phyloP scores from a whole-genome alignment of 345 rosid species.

The Passiflora organensis region DNA sequence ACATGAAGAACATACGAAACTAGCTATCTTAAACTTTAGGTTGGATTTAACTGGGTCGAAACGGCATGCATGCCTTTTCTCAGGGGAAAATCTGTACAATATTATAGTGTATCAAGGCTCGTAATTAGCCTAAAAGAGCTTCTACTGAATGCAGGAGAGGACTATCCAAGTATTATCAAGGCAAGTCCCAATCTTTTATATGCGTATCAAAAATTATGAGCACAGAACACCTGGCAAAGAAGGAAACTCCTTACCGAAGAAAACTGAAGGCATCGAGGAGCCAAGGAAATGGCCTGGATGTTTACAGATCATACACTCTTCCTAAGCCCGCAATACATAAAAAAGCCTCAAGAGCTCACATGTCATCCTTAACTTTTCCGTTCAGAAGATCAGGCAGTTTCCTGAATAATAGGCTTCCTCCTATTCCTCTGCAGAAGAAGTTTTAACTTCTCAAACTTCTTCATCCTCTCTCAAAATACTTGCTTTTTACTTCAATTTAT shows the following conservation, averaged over 20 bases:
- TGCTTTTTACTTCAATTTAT: too few relatives aligned
- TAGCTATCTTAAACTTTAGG: too few relatives aligned
- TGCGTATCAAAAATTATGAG: conserved; percentile 58
- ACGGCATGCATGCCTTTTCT: too few relatives aligned
- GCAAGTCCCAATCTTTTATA: conserved; percentile 78
- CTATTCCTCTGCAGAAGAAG: conserved; percentile 29
- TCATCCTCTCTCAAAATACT: neutral
- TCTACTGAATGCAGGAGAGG: conserved; percentile 73
- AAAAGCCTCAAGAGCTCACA: conserved; percentile 27
- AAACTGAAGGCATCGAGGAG: conserved; percentile 46
- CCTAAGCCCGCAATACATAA: conserved; percentile 36
- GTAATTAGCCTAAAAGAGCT: too few relatives aligned
- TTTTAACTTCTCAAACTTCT: conserved; percentile 2
- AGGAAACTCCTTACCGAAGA: conserved; percentile 24
- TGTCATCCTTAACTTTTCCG: conserved; percentile 17
- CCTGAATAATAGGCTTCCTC: conserved; percentile 29
- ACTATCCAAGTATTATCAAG: conserved; percentile 65
- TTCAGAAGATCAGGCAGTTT: conserved; percentile 23
- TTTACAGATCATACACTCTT: conserved; percentile 19
- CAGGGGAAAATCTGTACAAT: too few relatives aligned
- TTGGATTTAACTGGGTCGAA: too few relatives aligned
- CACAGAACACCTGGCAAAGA: conserved; percentile 60
- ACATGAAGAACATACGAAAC: neutral
- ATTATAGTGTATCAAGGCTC: neutral
- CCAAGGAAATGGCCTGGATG: conserved; percentile 42